phyloP scores from a whole-genome alignment of 441 rosid genomes.

The Gossypium davidsonii region DNA sequence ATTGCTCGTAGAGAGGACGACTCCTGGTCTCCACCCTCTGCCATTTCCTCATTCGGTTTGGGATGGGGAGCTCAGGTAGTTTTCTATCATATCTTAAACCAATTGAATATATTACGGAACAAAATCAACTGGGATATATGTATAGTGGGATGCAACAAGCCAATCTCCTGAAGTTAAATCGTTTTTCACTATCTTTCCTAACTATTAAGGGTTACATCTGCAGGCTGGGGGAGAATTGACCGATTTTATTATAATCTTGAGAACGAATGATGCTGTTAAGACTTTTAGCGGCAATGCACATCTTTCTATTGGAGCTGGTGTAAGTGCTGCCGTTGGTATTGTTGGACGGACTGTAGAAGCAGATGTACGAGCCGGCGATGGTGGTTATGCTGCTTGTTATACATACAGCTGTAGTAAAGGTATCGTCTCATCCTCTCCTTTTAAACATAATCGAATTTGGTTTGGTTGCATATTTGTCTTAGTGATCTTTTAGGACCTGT shows the following conservation, averaged over 20 bases:
- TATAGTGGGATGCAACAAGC: background rate
- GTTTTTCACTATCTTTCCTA: background rate
- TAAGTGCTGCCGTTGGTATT: conserved; percentile 81
- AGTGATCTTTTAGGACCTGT: background rate
- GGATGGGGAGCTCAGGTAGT: conserved; percentile 99
- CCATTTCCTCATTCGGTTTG: conserved; percentile 79
- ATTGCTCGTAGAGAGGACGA: conserved; percentile 81
- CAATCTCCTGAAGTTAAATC: background rate
- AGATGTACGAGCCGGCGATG: conserved; percentile 82
- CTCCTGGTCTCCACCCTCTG: conserved; percentile 96
- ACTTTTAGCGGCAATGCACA: conserved; percentile 84
- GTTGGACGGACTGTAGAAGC: conserved; percentile 84
- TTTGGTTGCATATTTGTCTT: background rate
- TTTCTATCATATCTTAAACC: background rate
- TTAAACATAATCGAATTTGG: background rate
- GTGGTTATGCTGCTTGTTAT: conserved; percentile 94
- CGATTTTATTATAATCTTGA: conserved; percentile 73
- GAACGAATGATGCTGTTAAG: conserved; percentile 73
- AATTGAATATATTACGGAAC: background rate
- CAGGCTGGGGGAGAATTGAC: conserved; percentile 98
- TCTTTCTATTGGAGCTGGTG: conserved; percentile 78
- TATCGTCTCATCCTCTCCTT: conserved; percentile 15
- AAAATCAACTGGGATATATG: background rate
- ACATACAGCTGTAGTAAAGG: conserved; percentile 98
- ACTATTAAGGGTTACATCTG: conserved; percentile 2